Conservation (phyloP, 2,329 filamentous ascomycete genomes). For the Penicillium sp. region DNA sequence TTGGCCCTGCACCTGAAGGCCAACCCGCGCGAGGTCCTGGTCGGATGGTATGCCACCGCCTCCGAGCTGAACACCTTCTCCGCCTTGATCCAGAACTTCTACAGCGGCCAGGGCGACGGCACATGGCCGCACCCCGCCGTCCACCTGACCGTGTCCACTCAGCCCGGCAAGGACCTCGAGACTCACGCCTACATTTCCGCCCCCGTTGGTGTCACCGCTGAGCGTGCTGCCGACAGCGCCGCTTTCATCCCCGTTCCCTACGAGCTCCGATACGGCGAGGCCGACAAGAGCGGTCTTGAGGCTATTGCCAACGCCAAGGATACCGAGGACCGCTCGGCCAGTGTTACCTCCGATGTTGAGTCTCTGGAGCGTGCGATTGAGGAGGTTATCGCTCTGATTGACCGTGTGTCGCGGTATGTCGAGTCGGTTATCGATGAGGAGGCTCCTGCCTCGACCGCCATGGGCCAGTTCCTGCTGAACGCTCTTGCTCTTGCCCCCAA, state of each 20-base stretch:
- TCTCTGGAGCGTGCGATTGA: conserved; percentile 77
- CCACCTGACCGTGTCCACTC: conserved; percentile 89
- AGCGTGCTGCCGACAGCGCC: conserved; percentile 92
- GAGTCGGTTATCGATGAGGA: conserved; percentile 85
- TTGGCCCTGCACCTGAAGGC: conserved; percentile 89
- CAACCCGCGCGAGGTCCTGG: conserved; percentile 84
- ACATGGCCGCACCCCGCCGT: conserved; percentile 97
- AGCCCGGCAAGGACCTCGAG: conserved; percentile 81
- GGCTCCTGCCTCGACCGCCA: conserved; percentile 77
- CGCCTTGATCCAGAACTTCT: conserved; percentile 99
- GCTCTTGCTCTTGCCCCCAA: conserved; percentile 89
- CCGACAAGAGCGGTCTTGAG: conserved; percentile 71
- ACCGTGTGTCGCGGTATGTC: conserved; percentile 87
- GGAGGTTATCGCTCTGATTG: conserved; percentile 81
- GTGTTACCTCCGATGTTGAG: conserved; percentile 82
- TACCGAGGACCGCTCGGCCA: conserved; percentile 65
- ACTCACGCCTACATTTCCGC: conserved; percentile 92
- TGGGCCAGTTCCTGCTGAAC: conserved; percentile 94
- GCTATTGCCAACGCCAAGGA: conserved; percentile 78
- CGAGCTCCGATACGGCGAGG: conserved; percentile 82
- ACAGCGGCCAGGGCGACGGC: conserved; percentile 91
- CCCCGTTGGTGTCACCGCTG: conserved; percentile 88
- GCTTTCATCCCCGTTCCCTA: conserved; percentile 97
- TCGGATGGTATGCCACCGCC: conserved; percentile 98
- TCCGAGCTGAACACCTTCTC: conserved; percentile 97